phyloP scores from a whole-genome alignment of 2,329 filamentous ascomycete genomes.

The Penicillium sp. region DNA sequence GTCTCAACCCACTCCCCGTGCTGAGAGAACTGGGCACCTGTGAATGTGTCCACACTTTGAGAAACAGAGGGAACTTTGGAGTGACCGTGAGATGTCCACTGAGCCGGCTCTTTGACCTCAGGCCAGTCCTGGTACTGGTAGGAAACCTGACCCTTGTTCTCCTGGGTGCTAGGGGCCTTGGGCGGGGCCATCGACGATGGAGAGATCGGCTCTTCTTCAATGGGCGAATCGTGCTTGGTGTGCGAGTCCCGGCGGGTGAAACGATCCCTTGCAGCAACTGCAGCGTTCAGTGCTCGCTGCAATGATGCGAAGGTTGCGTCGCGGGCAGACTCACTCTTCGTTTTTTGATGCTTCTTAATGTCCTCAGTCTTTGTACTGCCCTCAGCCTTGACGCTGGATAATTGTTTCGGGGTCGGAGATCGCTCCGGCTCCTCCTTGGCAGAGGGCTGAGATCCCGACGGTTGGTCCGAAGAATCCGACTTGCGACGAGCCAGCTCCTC shows the following conservation, averaged over 20 bases:
- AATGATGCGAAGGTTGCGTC: constrained; percentile 47
- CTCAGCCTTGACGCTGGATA: constrained; percentile 22
- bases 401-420: constrained; percentile 28
- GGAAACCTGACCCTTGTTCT: constrained; percentile 13
- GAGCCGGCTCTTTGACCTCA: constrained; percentile 25
- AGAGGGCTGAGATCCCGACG: constrained; percentile 24
- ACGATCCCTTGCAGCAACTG: constrained; percentile 40
- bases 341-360: constrained; percentile 37
- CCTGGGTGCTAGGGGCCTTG: constrained; percentile 13
- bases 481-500: constrained; percentile 37
- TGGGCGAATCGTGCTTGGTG: constrained; percentile 17
- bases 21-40: constrained; percentile 18
- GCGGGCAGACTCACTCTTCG: constrained; percentile 39
- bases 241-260: constrained; percentile 26
- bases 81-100: constrained; percentile 29
- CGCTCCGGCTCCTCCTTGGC: constrained; percentile 26
- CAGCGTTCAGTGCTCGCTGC: constrained; percentile 45
- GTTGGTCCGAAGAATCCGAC: constrained; percentile 25
- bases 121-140: constrained; percentile 31
- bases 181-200: constrained; percentile 28
- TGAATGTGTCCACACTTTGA: constrained; percentile 15
- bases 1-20: constrained; percentile 30
- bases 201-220: constrained; percentile 30
- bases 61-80: constrained; percentile 21
- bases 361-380: constrained; percentile 13